phyloP scores from a whole-genome alignment of 495 filamentous ascomycete species.

The Amniculicola lignicola region DNA sequence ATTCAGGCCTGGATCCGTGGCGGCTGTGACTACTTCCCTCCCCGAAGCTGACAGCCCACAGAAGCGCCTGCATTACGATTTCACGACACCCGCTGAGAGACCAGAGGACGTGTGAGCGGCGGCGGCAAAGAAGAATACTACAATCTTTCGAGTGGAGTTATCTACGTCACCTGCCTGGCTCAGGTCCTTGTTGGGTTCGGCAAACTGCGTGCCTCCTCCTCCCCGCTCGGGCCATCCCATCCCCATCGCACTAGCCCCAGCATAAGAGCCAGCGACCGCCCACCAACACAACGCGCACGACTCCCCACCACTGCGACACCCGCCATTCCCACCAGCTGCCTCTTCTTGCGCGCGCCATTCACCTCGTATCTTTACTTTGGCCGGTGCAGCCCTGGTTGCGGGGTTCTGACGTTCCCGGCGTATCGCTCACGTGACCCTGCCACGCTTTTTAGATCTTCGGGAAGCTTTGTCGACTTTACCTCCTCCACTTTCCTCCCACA shows the following conservation, averaged over 20 bases:
- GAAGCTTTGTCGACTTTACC: slow-evolving; percentile 2
- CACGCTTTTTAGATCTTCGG: not conserved
- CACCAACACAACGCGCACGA: not conserved
- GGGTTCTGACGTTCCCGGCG: not conserved
- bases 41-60: too few species aligned
- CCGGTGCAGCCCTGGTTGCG: not conserved
- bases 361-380: not conserved
- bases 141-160: too few species aligned
- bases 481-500: slow-evolving; percentile 23
- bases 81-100: too few species aligned
- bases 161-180: too few species aligned
- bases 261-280: not conserved
- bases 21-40: too few species aligned
- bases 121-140: too few species aligned
- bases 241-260: not conserved
- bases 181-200: too few species aligned
- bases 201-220: too few species aligned
- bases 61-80: too few species aligned
- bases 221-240: not conserved
- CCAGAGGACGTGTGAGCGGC: too few species aligned
- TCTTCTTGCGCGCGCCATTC: not conserved
- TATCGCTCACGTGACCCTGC: not conserved
- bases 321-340: not conserved
- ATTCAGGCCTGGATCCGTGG: too few species aligned
- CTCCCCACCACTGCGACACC: not conserved